Evolutionary conservation across 768 basidiomycete species (phyloP).

Genomic region (Lactifluus pinguis): DNA sequence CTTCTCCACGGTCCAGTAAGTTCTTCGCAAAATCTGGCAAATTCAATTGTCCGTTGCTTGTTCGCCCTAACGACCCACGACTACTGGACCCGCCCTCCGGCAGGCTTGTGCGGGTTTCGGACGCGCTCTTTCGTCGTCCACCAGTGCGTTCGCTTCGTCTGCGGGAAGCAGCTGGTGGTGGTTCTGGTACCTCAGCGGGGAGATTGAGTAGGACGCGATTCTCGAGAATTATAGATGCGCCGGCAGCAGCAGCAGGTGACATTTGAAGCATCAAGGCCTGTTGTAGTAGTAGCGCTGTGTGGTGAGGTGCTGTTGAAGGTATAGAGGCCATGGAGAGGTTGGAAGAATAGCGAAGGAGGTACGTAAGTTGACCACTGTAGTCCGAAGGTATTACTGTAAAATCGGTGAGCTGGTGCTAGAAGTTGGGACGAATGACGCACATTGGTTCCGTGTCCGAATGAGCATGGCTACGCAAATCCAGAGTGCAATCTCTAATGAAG

Average conservation of each 20-base stretch:
- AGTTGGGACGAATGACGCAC: constrained; percentile 37
- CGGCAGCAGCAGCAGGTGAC: constrained; percentile 64
- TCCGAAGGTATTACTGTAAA: constrained; percentile 73
- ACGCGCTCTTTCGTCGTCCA: constrained; percentile 26
- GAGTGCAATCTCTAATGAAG: constrained; percentile 64
- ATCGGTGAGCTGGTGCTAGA: constrained; percentile 5
- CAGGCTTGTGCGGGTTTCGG: constrained; percentile 1
- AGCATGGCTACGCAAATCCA: constrained; percentile 95
- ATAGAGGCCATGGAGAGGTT: constrained; percentile 31
- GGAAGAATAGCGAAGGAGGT: constrained; percentile 78
- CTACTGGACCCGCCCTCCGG: constrained; percentile 2
- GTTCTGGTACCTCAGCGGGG: constrained; percentile 52
- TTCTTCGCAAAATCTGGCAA: constrained; percentile 68
- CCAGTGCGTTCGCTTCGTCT: constrained; percentile 28
- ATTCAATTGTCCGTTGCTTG: constrained; percentile 34
- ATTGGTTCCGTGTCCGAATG: constrained; percentile 80
- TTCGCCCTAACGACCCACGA: constrained; percentile 20
- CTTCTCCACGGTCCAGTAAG: constrained; percentile 67
- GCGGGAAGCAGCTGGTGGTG: constrained; percentile 30
- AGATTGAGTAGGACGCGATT: constrained; percentile 74
- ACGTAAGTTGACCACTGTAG: constrained; percentile 77
- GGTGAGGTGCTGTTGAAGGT: constrained; percentile 37
- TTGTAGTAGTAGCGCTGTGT: constrained; percentile 60
- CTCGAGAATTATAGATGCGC: constrained; percentile 71
- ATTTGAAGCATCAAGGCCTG: constrained; percentile 78